Base-by-base conservation (phyloP, 129 eudicot genomes). In the Apium graveolens region DNA sequence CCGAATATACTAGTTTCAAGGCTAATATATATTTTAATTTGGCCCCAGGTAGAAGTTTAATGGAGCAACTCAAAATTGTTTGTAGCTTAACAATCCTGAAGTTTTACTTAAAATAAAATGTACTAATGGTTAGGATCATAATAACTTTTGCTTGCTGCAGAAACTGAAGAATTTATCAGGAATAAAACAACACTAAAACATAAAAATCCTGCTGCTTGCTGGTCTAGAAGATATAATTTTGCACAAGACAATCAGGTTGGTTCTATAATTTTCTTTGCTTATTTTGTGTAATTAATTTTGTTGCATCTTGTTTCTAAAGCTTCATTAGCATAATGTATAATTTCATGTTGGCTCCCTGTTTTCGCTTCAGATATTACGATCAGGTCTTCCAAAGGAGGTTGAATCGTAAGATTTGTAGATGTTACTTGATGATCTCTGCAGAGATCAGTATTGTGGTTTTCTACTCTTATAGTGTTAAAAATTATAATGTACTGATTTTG, bases 91-190 rank as follows among this genome's bases (percentile, higher is more conserved):
- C 34, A 12, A 27, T 26, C 5, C 32, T 14, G 7, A 62, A 27
- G 2, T 5, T 68, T 34, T 68, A 29, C 20, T 32, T 34, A 1
- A 2, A 68, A 31, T 68, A 42, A 17, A 31, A 68, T 16, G 73
- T 51, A 34, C 35, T 2, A 17, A 16, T n/a, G 43, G 42, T 32
- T 7, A 17, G 44, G 44, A 39, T 2, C 10, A 38, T 70, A 20
- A 7, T 34, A 12, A 4, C 3, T 73, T 27, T 66, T 70, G 26
- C 20, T 31, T 55, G 74, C 79, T 78, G 88, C 93, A 93, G 98
- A 93, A 93, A 85, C 89, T 93, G 83, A 93, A 89, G 87, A 78
- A 85, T 81, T 84, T 93, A 43, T 83, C 90, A 11, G 88, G 88
- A 77, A 81, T 76, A 73, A 89, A 82, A 57, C 80, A 84, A 65